Conservation (phyloP, 2,329 filamentous ascomycete species). For the Hypomyces perniciosus region DNA sequence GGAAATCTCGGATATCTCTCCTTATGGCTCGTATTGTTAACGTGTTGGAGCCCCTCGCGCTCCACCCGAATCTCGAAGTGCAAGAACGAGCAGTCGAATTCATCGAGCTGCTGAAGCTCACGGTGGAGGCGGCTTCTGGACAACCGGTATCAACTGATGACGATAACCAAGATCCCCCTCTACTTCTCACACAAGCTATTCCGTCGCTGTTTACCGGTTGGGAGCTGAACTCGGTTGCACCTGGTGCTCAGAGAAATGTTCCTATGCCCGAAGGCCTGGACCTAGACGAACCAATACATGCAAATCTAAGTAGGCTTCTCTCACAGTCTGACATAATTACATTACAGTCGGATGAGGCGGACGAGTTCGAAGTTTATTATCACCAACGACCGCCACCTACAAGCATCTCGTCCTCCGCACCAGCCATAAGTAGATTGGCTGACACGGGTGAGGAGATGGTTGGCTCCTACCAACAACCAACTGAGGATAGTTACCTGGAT, state of each 20-base stretch:
- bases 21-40: constrained; percentile 77
- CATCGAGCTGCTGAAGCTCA: constrained; percentile 79
- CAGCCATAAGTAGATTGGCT: constrained; percentile 49
- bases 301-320: constrained; percentile 63
- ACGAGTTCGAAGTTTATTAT: constrained; percentile 64
- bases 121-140: constrained; percentile 69
- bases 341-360: constrained; percentile 48
- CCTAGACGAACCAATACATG: constrained; percentile 75
- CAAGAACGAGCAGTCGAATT: constrained; percentile 94
- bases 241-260: constrained; percentile 77
- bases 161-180: constrained; percentile 60
- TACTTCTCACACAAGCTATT: constrained; percentile 84
- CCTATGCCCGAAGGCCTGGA: constrained; percentile 70
- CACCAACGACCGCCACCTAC: constrained; percentile 48
- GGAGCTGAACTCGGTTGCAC: constrained; percentile 87
- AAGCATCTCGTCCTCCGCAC: constrained; percentile 44
- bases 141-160: constrained; percentile 54
- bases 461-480: constrained; percentile 54
- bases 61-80: constrained; percentile 85
- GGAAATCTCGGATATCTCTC: constrained; percentile 69
- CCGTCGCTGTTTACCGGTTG: constrained; percentile 79
- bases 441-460: constrained; percentile 44
- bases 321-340: constrained; percentile 48
- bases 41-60: constrained; percentile 69
- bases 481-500: constrained; percentile 62